Evolutionary conservation across 108 stramenopile species (phyloP).

Genomic region (Parmales sp.): DNA sequence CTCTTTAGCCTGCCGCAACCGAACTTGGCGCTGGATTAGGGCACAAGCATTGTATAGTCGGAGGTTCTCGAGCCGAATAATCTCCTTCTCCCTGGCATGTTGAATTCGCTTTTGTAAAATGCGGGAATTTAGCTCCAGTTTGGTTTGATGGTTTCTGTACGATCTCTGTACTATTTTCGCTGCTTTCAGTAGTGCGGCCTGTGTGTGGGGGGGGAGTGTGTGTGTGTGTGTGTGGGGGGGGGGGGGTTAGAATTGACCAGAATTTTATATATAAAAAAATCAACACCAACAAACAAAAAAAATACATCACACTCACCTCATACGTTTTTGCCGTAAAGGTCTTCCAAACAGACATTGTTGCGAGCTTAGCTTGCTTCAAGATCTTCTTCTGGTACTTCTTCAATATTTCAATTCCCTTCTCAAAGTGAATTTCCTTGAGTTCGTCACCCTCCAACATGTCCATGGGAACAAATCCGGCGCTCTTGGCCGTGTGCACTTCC

Average conservation of each 20-base stretch:
- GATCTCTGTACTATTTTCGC: not conserved
- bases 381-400: not conserved
- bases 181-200: not conserved
- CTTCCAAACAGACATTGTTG: not conserved
- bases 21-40: not conserved
- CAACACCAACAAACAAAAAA: too few species aligned
- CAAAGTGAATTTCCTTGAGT: not conserved
- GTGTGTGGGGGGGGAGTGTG: too few species aligned
- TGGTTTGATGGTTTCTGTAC: conserved; percentile 1
- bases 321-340: not conserved
- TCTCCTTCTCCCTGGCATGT: conserved; percentile 4
- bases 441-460: not conserved
- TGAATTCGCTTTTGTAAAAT: conserved; percentile 4
- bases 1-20: not conserved
- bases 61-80: not conserved
- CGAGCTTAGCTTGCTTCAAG: not conserved
- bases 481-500: not conserved
- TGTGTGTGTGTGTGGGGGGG: too few species aligned
- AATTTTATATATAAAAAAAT: too few species aligned
- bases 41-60: not conserved
- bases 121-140: not conserved
- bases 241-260: too few species aligned
- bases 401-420: not conserved
- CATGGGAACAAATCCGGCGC: not conserved
- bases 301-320: too few species aligned